Conservation (phyloP, 345 rosid genomes). For the Gossypium turneri region DNA sequence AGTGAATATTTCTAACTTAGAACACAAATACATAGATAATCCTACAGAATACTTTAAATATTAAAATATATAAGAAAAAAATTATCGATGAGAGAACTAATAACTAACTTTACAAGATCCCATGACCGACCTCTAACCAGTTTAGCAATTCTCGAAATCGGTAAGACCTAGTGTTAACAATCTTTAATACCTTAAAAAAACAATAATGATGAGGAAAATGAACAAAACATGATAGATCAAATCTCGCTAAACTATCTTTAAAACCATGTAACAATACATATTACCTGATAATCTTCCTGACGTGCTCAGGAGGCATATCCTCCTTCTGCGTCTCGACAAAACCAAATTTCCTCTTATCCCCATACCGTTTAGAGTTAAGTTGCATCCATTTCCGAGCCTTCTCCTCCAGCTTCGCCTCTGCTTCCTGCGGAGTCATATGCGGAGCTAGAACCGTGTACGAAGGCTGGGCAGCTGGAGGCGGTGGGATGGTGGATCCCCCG, state of each 20-base stretch:
- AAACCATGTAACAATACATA: conserved; percentile 14
- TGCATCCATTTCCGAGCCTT: conserved; percentile 99
- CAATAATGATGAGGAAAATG: background rate
- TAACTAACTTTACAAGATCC: background rate
- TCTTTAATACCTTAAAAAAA: background rate
- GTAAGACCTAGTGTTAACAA: background rate
- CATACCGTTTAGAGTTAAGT: conserved; percentile 84
- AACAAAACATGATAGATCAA: background rate
- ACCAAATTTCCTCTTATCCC: conserved; percentile 42
- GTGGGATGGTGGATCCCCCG: conserved; percentile 56
- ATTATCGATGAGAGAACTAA: background rate
- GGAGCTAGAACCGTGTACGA: conserved; percentile 74
- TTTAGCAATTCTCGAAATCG: background rate
- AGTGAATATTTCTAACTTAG: no score
- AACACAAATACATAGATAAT: no score
- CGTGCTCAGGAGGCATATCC: conserved; percentile 99
- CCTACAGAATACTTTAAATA: background rate
- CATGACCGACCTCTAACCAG: conserved; percentile 1
- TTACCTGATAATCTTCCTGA: conserved; percentile 86
- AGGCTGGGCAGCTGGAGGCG: conserved; percentile 79
- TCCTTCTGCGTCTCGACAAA: conserved; percentile 99
- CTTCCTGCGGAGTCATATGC: conserved; percentile 45
- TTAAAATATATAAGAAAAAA: background rate
- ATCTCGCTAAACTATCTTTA: background rate
- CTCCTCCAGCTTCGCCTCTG: conserved; percentile 91